Base-by-base conservation (phyloP, 768 basidiomycete genomes). In the Calocera viscosa region DNA sequence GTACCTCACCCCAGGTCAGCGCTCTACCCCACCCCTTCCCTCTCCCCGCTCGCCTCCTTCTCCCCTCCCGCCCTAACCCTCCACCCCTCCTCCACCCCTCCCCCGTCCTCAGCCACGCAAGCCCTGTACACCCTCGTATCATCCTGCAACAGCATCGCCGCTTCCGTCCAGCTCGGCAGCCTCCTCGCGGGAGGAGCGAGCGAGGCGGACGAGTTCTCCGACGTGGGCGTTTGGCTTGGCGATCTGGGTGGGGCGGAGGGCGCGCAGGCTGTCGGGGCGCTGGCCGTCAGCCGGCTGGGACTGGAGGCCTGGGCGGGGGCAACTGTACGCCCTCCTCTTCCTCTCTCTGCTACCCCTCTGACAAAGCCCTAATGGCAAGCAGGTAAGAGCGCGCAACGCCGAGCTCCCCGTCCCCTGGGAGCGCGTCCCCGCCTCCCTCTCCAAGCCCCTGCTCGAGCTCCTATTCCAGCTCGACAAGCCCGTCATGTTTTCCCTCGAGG, bases 401-500 rank as follows among this genome's bases (percentile, higher is more conserved):
- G 43, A 47, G 43, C 53, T 60, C 30, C 53, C 53, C 53, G 26
- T 60, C 11, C 53, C 53, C 30, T 60, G 53, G 53, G 53, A 60
- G 22, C 24, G 26, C 22, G 30, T 60, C 53, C 53, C 53, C 53
- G 53, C 53, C 7, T 7, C 53, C 5, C 11, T 32, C 5, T 60
- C 53, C 24, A 60, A 60, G 53, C 53, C 53, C 14, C 30, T 60
- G 14, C 19, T 60, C 5, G 53, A 60, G 19, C 26, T 26, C 2
- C 53, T 60, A 5, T 11, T 32, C 11, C 26, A 26, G 30, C 22
- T 60, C 14, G 26, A 60, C 7, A 22, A 14, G 19, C 53, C 53
- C 16, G 53, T 60, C 2, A 28, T 32, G 26, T 60, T 60, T 26
- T 28, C 53, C 2, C 53, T 60, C 26, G 26, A 60, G 53, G 26